Conservation (phyloP, 1,284 basidiomycete species). For the Bondarzewia mesenterica region DNA sequence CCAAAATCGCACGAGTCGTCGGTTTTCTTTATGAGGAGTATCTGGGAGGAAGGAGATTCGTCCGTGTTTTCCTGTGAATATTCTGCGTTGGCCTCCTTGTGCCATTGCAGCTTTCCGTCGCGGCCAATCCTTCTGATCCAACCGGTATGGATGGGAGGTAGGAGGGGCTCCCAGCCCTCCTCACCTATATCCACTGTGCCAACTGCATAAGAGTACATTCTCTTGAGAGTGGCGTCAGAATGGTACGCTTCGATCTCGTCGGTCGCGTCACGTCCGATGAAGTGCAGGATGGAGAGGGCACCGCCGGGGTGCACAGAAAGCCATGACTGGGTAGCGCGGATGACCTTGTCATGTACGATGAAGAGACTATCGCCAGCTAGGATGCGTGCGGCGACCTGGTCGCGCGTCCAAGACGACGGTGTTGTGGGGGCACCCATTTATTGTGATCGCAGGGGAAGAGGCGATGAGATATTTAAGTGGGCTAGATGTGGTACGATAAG, state of each 20-base stretch:
- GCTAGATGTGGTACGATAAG: too few relatives aligned
- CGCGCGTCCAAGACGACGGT: constrained; percentile 36
- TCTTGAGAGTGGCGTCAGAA: constrained; percentile 51
- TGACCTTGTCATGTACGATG: constrained; percentile 70
- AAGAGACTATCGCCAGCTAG: constrained; percentile 75
- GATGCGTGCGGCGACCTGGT: constrained; percentile 60
- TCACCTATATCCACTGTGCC: constrained; percentile 59
- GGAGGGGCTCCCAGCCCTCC: constrained; percentile 70
- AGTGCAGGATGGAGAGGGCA: constrained; percentile 85
- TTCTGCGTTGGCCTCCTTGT: constrained; percentile 49
- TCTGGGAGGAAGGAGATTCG: constrained; percentile 40
- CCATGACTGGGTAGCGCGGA: constrained; percentile 82
- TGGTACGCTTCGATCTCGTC: constrained; percentile 97
- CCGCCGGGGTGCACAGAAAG: constrained; percentile 87
- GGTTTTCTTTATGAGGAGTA: constrained; percentile 49
- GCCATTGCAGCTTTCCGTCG: constrained; percentile 45
- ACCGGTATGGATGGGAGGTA: constrained; percentile 86
- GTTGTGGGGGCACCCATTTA: constrained; percentile 24
- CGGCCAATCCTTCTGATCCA: constrained; percentile 49
- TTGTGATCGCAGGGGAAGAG: too few relatives aligned
- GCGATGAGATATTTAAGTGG: too few relatives aligned
- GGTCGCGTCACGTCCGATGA: constrained; percentile 90
- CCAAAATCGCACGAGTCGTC: constrained; percentile 10
- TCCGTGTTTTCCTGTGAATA: constrained; percentile 27
- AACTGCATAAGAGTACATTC: constrained; percentile 68